Evolutionary conservation across 2,329 filamentous ascomycete genomes (phyloP).

Genomic region (Phyllosticta citribraziliensis): DNA sequence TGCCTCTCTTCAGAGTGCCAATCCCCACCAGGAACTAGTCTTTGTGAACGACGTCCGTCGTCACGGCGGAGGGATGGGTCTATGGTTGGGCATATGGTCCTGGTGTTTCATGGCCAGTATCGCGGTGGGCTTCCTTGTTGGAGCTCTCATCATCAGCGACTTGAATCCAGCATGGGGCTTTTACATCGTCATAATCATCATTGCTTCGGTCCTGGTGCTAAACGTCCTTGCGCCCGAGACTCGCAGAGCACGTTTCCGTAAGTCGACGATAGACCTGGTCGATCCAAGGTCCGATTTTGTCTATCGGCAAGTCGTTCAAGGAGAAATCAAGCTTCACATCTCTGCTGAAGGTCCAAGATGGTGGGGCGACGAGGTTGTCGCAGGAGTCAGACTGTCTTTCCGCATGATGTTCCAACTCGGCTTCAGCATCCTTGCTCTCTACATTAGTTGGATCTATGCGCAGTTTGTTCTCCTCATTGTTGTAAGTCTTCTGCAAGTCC

Average conservation of each 20-base stretch:
- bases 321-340: conserved; percentile 69
- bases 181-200: conserved; percentile 60
- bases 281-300: conserved; percentile 40
- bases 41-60: conserved; percentile 58
- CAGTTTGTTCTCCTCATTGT: conserved; percentile 65
- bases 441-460: conserved; percentile 66
- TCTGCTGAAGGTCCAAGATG: conserved; percentile 61
- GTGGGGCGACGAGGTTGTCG: conserved; percentile 69
- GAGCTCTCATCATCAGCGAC: conserved; percentile 57
- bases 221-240: conserved; percentile 66
- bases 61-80: conserved; percentile 67
- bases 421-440: conserved; percentile 62
- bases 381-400: conserved; percentile 54
- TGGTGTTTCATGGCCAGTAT: conserved; percentile 65
- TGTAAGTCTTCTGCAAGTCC: conserved; percentile 32
- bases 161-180: conserved; percentile 64
- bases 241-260: conserved; percentile 56
- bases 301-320: conserved; percentile 44
- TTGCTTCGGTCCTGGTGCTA: conserved; percentile 55
- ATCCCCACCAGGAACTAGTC: conserved; percentile 63
- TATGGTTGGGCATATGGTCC: conserved; percentile 72
- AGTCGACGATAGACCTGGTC: conserved; percentile 46
- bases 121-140: conserved; percentile 61
- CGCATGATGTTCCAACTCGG: conserved; percentile 67
- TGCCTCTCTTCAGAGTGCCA: conserved; percentile 60